Evolutionary conservation across 2,329 filamentous ascomycete species (phyloP), one percentile per base, ranked within the genome.

Genomic region (Beauveria medogensis): DNA sequence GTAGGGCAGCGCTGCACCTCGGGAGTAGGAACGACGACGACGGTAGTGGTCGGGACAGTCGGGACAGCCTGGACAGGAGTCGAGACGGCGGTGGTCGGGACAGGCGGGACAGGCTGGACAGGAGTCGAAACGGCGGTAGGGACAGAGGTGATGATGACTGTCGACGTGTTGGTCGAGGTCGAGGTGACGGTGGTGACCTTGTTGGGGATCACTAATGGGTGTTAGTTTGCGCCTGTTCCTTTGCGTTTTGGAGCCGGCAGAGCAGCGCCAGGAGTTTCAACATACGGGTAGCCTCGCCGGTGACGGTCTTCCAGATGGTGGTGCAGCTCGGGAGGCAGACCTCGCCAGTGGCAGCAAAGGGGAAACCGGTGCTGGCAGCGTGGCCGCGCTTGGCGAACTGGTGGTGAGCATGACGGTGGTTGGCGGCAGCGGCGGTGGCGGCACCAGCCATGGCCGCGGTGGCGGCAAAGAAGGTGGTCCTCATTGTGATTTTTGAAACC

Each of bases 271-370:
- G 10, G 5, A 34, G 22, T 22, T 18, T 30, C 8, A 53, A 78
- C 82, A 62, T 82, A 90, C 88, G 77, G 66, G 83, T 88, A 60
- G 84, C 75, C 70, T 83, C 79, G 70, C 88, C 89, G 68, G 83
- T 86, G 77, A 83, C 81, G 71, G 87, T 90, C 73, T 82, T 83
- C 76, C 86, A 88, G 78, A 88, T 84, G 72, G 89, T 91, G 66
- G 82, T 88, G 83, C 89, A 93, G 64, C 82, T 82, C 54, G 77
- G 77, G 41, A 75, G 70, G 72, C 88, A 91, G 64, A 80, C 72
- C 40, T 76, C 77, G 64, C 72, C 62, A 20, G 62, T 56, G 12
- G 60, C 50, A 9, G 48, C 30, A n/a, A 44, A 3, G n/a, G 56
- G 56, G 37, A 59, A 53, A 14, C 56, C 56, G 20, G 50, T 51